Evolutionary conservation across 768 basidiomycete genomes (phyloP).

Genomic region (Naganishia vaughanmartiniae): DNA sequence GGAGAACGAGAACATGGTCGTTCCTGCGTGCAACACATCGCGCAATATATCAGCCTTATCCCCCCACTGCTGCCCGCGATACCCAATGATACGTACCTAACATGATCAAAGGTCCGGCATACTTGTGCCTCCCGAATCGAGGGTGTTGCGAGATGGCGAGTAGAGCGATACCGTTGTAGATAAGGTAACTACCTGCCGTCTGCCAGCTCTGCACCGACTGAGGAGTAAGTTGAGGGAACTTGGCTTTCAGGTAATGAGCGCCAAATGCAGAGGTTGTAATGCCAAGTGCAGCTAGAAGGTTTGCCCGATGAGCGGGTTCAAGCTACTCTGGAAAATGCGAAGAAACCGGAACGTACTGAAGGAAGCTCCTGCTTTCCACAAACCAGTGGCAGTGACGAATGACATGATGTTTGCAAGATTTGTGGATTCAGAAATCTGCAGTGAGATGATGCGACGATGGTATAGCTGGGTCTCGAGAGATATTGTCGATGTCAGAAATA

Average conservation of each 20-base stretch:
- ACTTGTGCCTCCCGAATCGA: constrained; percentile 30
- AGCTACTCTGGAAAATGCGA: not conserved
- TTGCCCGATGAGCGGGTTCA: not conserved
- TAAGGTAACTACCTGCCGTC: constrained; percentile 47
- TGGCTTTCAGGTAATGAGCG: constrained; percentile 45
- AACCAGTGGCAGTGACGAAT: constrained; percentile 15
- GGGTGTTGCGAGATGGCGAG: constrained; percentile 45
- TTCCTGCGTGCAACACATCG: constrained; percentile 30
- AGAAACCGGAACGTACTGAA: not conserved
- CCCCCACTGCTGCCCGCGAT: not conserved
- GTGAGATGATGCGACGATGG: no score
- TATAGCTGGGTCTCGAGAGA: no score
- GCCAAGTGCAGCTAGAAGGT: constrained; percentile 1
- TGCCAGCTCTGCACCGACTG: constrained; percentile 40
- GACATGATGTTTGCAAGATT: not conserved
- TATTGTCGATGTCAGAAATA: no score
- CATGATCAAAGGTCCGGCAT: constrained; percentile 38
- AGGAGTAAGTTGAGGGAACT: constrained; percentile 39
- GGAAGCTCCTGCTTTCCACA: constrained; percentile 22
- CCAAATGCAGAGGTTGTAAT: constrained; percentile 42
- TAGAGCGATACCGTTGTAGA: constrained; percentile 50
- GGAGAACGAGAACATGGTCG: constrained; percentile 42
- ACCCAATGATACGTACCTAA: constrained; percentile 28
- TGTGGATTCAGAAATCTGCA: no score
- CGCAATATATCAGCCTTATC: not conserved